Evolutionary conservation across 768 basidiomycete genomes (phyloP).

Genomic region (Rossbeevera mucosa): DNA sequence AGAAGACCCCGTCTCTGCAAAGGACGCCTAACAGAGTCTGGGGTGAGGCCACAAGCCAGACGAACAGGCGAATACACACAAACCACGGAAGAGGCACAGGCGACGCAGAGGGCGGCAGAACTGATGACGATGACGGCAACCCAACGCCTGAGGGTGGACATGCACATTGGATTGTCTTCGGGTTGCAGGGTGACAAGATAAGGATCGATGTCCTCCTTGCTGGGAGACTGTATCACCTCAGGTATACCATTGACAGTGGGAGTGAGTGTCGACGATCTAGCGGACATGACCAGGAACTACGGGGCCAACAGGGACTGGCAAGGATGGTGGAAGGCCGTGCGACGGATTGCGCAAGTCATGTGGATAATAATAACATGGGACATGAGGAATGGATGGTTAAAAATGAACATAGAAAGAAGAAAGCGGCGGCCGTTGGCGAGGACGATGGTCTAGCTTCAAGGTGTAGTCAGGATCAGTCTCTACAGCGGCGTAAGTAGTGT

Average conservation of each 20-base stretch:
- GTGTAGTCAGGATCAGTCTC: not conserved
- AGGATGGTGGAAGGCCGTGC: not conserved
- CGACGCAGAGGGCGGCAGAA: constrained; percentile 45
- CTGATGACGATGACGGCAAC: constrained; percentile 43
- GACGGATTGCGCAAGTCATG: not conserved
- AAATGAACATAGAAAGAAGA: not conserved
- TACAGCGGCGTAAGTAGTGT: not conserved
- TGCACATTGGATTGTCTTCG: constrained; percentile 40
- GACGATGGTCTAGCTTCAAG: not conserved
- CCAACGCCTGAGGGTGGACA: constrained; percentile 44
- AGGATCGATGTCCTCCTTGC: constrained; percentile 6
- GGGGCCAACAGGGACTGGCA: not conserved
- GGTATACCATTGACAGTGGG: constrained; percentile 6
- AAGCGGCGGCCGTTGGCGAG: not conserved
- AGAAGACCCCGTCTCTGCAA: constrained; percentile 58
- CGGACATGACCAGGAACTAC: constrained; percentile 1
- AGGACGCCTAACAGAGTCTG: constrained; percentile 42
- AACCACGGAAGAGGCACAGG: constrained; percentile 55
- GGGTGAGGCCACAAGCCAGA: not conserved
- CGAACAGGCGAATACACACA: constrained; percentile 18
- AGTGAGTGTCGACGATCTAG: constrained; percentile 4
- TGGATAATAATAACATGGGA: constrained; percentile 5
- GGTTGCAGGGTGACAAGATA: constrained; percentile 37
- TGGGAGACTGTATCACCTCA: constrained; percentile 1
- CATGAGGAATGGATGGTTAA: not conserved